A percentile compares a stretch with the other conserved stretches of the same genome.
These are phyloP conservation scores for Phlebopus sp. DNA, from an alignment of 1,284 basidiomycete species.

Conservation along the genomic window DNA sequence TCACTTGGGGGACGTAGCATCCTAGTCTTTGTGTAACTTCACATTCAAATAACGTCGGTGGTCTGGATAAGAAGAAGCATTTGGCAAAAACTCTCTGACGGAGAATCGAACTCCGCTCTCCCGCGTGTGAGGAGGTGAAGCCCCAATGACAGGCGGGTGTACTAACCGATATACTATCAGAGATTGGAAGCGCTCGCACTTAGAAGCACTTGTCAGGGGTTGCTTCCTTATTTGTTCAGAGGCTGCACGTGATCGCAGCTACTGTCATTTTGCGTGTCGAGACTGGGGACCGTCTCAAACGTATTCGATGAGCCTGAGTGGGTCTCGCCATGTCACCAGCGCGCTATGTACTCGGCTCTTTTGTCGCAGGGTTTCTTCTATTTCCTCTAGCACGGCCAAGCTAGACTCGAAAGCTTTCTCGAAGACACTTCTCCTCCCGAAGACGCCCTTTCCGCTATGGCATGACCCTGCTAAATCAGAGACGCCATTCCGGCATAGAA, in stretches of 20 bases:
- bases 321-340: constrained; percentile 16
- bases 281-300: neutral
- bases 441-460: constrained; percentile 79
- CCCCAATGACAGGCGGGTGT: constrained; percentile 22
- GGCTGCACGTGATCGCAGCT: neutral
- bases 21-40: too few species aligned
- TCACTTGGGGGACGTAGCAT: too few species aligned
- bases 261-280: neutral
- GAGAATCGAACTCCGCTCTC: constrained; percentile 9
- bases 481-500: constrained; percentile 58
- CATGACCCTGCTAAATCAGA: constrained; percentile 68
- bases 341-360: constrained; percentile 7
- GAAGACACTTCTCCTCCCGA: constrained; percentile 82
- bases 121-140: neutral
- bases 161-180: constrained; percentile 28
- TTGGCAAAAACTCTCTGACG: constrained; percentile 8
- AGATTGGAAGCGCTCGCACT: constrained; percentile 5
- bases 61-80: too few species aligned
- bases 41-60: too few species aligned
- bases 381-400: constrained; percentile 2
- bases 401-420: constrained; percentile 38
- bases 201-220: neutral
- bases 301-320: constrained; percentile 17
- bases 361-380: constrained; percentile 18
- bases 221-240: neutral